These are phyloP conservation scores for Coccomyxa subellipsoidea DNA, from an alignment of 163 green algal species.

Conservation along the genomic window DNA sequence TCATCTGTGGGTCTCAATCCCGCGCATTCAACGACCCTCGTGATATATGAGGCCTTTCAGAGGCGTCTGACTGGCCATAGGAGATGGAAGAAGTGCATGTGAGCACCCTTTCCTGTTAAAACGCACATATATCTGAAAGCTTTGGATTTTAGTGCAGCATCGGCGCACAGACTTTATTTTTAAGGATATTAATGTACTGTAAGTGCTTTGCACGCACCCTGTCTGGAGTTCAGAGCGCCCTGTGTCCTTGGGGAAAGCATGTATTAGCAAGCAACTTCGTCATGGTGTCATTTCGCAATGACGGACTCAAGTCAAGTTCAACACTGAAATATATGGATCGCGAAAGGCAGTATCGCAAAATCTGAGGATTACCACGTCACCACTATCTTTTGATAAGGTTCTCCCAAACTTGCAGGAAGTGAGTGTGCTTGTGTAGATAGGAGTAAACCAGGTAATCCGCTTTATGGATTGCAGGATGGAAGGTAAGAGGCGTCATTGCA, in stretches of 20 bases:
- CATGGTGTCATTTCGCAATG: no score
- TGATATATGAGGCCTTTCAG: not conserved
- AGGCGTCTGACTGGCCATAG: not conserved
- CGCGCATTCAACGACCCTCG: not conserved
- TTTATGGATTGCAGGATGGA: not conserved
- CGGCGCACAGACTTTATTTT: not conserved
- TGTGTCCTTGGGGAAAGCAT: no score
- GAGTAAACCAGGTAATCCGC: no score
- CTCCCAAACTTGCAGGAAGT: not conserved
- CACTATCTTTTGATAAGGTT: not conserved
- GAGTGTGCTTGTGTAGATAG: not conserved
- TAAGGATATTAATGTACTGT: not conserved
- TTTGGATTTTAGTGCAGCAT: not conserved
- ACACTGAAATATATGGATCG: no score
- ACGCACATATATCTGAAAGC: not conserved
- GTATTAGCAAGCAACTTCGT: no score
- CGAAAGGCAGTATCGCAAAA: no score
- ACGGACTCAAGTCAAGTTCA: no score
- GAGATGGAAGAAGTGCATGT: not conserved
- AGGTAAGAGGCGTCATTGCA: not conserved
- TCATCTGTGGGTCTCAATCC: not conserved
- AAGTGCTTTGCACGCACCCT: not conserved
- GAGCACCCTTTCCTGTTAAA: not conserved
- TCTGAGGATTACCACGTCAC: no score
- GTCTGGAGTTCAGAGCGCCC: no score